These are phyloP conservation scores for Amaranthus palmeri DNA, from an alignment of 148 eudicot genomes.

Conservation along the genomic window DNA sequence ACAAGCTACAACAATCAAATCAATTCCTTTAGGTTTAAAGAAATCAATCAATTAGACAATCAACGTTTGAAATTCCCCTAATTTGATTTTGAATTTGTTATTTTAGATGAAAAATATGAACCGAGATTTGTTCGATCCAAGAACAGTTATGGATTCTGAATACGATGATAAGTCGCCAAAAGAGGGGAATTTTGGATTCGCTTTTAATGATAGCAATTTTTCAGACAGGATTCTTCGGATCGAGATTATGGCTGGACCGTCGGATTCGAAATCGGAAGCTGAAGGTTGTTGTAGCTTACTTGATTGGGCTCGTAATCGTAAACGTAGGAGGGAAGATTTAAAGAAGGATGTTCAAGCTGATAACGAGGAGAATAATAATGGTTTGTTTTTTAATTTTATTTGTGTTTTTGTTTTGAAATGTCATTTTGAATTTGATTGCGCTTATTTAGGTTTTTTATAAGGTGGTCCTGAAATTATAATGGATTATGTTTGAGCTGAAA, in stretches of 20 bases:
- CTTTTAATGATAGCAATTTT: constrained; percentile 82
- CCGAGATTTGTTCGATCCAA: constrained; percentile 69
- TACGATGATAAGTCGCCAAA: constrained; percentile 29
- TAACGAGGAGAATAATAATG: constrained; percentile 17
- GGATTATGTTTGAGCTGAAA: neutral
- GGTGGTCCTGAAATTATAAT: neutral
- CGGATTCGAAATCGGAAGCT: constrained; percentile 37
- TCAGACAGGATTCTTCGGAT: constrained; percentile 71
- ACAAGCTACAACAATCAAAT: neutral
- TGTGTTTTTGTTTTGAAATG: neutral
- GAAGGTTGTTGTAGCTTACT: constrained; percentile 51
- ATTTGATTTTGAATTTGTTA: neutral
- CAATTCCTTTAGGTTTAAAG: constrained; percentile 18
- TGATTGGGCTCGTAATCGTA: constrained; percentile 71
- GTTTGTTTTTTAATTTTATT: constrained; percentile 15
- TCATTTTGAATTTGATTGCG: neutral
- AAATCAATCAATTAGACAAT: neutral
- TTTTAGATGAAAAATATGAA: constrained; percentile 23
- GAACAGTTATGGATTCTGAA: constrained; percentile 63
- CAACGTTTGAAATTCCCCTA: neutral
- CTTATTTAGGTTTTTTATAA: neutral
- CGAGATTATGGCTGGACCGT: constrained; percentile 64
- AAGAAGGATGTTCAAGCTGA: constrained; percentile 26
- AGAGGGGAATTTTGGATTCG: constrained; percentile 76
- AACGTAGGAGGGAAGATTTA: constrained; percentile 61